Base-by-base conservation (phyloP, 163 green algal genomes). In the Scenedesmus sp. region DNA sequence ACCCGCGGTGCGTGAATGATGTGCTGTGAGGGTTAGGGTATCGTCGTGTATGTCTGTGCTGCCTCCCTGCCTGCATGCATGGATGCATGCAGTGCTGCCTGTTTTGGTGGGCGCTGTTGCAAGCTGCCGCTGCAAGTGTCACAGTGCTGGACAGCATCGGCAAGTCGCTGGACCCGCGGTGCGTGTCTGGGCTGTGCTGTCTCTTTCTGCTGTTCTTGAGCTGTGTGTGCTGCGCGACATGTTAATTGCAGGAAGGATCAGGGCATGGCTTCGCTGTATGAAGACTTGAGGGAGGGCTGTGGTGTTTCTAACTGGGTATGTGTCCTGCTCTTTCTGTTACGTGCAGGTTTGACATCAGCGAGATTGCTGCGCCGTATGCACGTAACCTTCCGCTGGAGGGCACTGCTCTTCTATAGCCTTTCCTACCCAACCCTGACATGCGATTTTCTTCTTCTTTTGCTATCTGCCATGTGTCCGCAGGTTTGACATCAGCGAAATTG, bases 401-500 rank as follows among this genome's bases (percentile, higher is more conserved):
- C 67, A 46, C 34, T 46, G 34, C 34, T 46, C 34, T 46, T 46
- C 34, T 46, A 46, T 1, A 46, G 34, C 34, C 34, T 46, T 46
- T 46, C 34, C 0, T 1, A 46, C 34, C 34, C 0, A 46, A 46
- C 0, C 34, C 34, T 46, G 34, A 46, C 34, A 46, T 64, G 4
- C 70, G 26, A 26, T 26, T 26, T 26, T 26, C 26, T 26, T 26
- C 26, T 26, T 26, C 26, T 26, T 26, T 26, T 64, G 4, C 70
- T 3, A 16, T 52, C 52, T 79, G 26, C 77, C 16, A 15, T 81
- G 8, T 54, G 26, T 55, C 1, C 46, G 57, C n/a, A 86, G 89
- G 64, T 99, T 99, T 93, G 98, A 99, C 97, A 99, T 99, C 94
- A 97, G 94, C 15, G 98, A 99, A 93, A 99, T 99, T 88, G 94